Percentiles rank a stretch among this genome's conserved stretches.
Evolutionary conservation across 208 protist species (phyloP).

Genomic region (Plasmodiophora brassicae): DNA sequence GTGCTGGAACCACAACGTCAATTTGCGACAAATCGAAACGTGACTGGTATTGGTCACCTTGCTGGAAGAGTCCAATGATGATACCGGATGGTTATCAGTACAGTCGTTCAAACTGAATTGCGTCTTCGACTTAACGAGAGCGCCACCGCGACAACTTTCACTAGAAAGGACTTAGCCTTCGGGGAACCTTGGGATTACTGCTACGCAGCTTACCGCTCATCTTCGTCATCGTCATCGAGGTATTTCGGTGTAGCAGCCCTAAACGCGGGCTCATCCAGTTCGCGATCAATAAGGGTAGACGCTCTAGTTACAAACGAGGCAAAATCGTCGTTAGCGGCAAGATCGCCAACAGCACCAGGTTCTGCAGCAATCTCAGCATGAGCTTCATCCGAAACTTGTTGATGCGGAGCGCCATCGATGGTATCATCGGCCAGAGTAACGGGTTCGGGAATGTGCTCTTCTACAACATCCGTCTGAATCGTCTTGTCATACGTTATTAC

Average conservation of each 20-base stretch:
- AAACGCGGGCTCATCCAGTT: no score
- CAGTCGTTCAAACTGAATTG: not conserved
- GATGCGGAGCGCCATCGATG: no score
- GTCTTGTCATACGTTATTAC: not conserved
- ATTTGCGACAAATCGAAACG: not conserved
- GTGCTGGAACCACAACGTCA: not conserved
- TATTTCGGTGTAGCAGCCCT: no score
- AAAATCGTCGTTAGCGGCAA: not conserved
- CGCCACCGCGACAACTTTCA: no score
- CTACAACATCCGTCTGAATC: constrained; percentile 19
- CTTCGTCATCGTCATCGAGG: no score
- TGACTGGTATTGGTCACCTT: not conserved
- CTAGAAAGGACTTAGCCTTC: no score
- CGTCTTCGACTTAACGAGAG: no score
- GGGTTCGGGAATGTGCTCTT: not conserved
- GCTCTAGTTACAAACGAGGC: not conserved
- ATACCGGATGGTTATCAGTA: not conserved
- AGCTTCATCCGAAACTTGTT: not conserved
- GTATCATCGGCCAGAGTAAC: no score
- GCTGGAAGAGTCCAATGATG: not conserved
- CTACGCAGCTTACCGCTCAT: no score
- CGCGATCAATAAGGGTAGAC: not conserved
- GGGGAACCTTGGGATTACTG: no score
- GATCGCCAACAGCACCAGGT: not conserved
- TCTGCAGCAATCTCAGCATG: not conserved